These are phyloP conservation scores for Coniella vitis DNA, from an alignment of 2,329 filamentous ascomycete species.

Conservation along the genomic window DNA sequence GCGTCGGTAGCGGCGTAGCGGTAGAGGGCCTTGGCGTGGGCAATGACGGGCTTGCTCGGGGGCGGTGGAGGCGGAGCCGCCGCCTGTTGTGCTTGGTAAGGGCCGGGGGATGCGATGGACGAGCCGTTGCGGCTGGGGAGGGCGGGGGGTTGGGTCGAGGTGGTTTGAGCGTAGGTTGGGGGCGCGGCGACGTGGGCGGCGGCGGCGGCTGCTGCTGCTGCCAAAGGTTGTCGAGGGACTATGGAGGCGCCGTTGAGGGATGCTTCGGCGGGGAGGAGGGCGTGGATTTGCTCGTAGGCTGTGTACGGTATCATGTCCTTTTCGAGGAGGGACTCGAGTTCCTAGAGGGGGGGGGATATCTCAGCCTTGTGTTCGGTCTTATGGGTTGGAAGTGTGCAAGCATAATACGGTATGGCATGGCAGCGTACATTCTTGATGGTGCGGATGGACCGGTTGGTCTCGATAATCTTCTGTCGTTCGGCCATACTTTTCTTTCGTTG, in stretches of 20 bases:
- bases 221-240: constrained; percentile 29
- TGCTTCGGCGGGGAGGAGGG: constrained; percentile 66
- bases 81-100: constrained; percentile 22
- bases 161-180: constrained; percentile 46
- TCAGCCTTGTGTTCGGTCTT: background rate
- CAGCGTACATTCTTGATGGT: constrained; percentile 74
- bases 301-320: constrained; percentile 69
- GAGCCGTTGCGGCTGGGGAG: too few species aligned
- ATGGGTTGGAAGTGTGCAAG: background rate
- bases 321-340: constrained; percentile 85
- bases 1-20: constrained; percentile 71
- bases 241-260: constrained; percentile 47
- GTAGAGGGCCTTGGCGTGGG: constrained; percentile 75
- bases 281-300: constrained; percentile 68
- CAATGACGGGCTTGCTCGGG: constrained; percentile 52
- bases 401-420: background rate
- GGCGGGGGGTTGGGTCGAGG: constrained; percentile 26
- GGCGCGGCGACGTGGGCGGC: constrained; percentile 34
- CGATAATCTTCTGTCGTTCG: constrained; percentile 53
- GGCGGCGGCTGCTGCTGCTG: constrained; percentile 23
- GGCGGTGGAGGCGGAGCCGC: constrained; percentile 36
- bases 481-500: constrained; percentile 17
- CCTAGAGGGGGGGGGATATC: constrained; percentile 42
- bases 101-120: too few species aligned
- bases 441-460: constrained; percentile 78